Base-by-base conservation (phyloP, 306 rosid genomes). In the Prosopis cineraria region DNA sequence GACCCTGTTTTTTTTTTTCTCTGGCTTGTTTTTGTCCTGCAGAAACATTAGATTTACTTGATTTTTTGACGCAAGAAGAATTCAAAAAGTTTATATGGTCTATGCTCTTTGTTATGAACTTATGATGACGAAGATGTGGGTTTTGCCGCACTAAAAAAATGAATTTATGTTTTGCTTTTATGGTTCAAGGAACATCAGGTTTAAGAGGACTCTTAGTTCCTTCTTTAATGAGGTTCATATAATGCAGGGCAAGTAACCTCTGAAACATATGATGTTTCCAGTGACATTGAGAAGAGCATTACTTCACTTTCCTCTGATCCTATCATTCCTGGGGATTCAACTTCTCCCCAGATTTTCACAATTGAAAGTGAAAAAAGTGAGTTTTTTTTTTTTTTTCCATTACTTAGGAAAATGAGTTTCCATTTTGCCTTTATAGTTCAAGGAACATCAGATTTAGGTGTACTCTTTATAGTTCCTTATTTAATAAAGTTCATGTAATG, bases 271-370 rank as follows among this genome's bases (percentile, higher is more conserved):
- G n/a, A n/a, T n/a, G n/a, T n/a, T 29, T 60, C 10, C 20, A 6
- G 67, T 60, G 67, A 60, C 22, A 6, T 2, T 30, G 58, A 48
- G 64, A 66, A 47, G 72, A 52, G 10, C 40, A 70, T 52, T 27
- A 78, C 10, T 74, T 72, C 73, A 6, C 60, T 75, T 52, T 74
- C 74, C 62, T 68, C 83, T 62, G 80, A 84, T 59, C 44, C 47
- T 48, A 60, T 83, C 22, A 39, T 14, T 53, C 56, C 67, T 33
- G 68, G 68, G 62, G 69, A 48, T 52, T 78, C 76, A 17, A 34
- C 83, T 81, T 37, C 79, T 56, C 50, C 59, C 31, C 16, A 20
- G 59, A 53, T 33, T 76, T 88, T 65, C 64, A 75, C 56, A 12
- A 66, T 13, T 52, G 81, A 66, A 64, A 33, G 24, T 75, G 76